Evolutionary conservation across 805 yeast genomes (phyloP).

Genomic region (Wickerhamiella slavikovae): DNA sequence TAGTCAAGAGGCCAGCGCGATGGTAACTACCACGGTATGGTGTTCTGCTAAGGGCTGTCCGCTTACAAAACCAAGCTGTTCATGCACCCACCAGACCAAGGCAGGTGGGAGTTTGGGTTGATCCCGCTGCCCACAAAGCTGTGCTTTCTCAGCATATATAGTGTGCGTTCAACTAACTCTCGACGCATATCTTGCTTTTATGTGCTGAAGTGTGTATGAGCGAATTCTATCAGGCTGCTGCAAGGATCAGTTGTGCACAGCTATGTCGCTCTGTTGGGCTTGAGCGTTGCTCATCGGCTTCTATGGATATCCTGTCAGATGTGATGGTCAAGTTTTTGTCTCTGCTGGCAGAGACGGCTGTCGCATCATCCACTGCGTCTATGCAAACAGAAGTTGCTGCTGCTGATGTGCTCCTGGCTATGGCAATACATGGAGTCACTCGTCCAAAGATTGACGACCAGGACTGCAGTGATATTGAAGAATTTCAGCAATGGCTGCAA

Average conservation of each 20-base stretch:
- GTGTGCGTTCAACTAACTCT: too few relatives aligned
- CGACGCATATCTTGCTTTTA: too few relatives aligned
- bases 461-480: conserved; percentile 27
- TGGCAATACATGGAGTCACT: conserved; percentile 40
- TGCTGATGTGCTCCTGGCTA: conserved; percentile 54
- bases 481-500: conserved; percentile 31
- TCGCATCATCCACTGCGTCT: conserved; percentile 28
- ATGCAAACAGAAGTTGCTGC: conserved; percentile 27
- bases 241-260: conserved; percentile 31
- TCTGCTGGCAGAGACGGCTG: conserved; percentile 30
- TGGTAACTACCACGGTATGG: too few relatives aligned
- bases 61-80: not conserved
- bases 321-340: conserved; percentile 43
- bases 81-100: too few relatives aligned
- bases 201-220: conserved; percentile 12
- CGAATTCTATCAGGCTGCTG: conserved; percentile 27
- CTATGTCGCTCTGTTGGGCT: conserved; percentile 64
- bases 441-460: conserved; percentile 32
- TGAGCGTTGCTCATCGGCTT: conserved; percentile 51
- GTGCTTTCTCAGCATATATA: too few relatives aligned
- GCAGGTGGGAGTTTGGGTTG: too few relatives aligned
- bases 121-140: too few relatives aligned
- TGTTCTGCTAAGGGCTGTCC: not conserved
- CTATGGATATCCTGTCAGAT: conserved; percentile 62
- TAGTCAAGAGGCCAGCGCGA: not conserved